Percentiles rank a stretch among this genome's conserved stretches.
Evolutionary conservation across 2,329 filamentous ascomycete species (phyloP).

Genomic region (Balansia obtecta): DNA sequence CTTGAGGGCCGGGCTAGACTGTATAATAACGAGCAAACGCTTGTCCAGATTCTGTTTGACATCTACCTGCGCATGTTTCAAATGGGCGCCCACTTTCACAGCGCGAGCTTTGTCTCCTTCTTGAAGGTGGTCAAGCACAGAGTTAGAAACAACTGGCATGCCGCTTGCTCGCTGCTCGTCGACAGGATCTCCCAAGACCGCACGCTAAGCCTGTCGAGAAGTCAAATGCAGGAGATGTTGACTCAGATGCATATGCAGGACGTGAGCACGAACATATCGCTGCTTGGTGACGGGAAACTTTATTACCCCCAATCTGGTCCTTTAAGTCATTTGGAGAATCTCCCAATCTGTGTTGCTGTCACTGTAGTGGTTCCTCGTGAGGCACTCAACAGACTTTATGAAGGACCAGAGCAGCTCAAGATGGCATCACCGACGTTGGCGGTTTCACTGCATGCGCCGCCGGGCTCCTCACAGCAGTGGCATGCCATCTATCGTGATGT

Average conservation of each 20-base stretch:
- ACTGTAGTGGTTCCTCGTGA: conserved; percentile 23
- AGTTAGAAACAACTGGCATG: conserved; percentile 22
- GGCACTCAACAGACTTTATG: conserved; percentile 16
- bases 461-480: conserved; percentile 15
- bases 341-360: conserved; percentile 24
- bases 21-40: conserved; percentile 21
- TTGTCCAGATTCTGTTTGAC: conserved; percentile 26
- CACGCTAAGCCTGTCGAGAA: conserved; percentile 16
- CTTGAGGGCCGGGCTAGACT: conserved; percentile 12
- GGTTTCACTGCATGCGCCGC: conserved; percentile 16
- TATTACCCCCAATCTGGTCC: conserved; percentile 8
- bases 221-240: conserved; percentile 23
- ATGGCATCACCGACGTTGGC: conserved; percentile 17
- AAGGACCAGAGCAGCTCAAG: conserved; percentile 7
- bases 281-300: conserved; percentile 6
- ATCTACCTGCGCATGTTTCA: conserved; percentile 34
- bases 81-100: conserved; percentile 21
- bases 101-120: conserved; percentile 26
- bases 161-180: conserved; percentile 17
- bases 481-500: conserved; percentile 25
- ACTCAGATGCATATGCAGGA: conserved; percentile 24
- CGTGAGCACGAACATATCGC: conserved; percentile 19
- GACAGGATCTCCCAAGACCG: conserved; percentile 19
- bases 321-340: conserved; percentile 24
- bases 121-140: conserved; percentile 23